phyloP scores from a whole-genome alignment of 163 green algal species.

The Dunaliella salina region DNA sequence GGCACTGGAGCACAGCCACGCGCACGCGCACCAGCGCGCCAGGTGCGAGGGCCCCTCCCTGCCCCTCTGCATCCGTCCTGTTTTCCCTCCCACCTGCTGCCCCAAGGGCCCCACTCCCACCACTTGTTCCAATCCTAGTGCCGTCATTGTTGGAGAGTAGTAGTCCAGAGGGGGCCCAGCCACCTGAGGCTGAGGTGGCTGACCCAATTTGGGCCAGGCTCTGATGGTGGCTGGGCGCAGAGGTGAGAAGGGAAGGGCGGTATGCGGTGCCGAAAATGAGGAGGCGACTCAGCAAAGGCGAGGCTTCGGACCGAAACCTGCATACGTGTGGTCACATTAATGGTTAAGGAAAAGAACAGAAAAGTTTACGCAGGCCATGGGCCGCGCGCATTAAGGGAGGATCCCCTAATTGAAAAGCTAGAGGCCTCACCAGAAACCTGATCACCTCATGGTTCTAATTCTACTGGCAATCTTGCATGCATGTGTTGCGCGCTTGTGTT shows the following conservation, averaged over 20 bases:
- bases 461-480: too few species aligned
- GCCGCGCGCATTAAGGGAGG: too few species aligned
- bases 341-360: too few species aligned
- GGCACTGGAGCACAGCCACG: conserved; percentile 17
- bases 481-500: too few species aligned
- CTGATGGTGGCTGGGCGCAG: background rate
- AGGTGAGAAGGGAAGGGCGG: conserved; percentile 2
- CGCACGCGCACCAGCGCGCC: conserved; percentile 31
- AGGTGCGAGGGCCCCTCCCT: conserved; percentile 20
- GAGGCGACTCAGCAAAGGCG: conserved; percentile 38
- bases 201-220: background rate
- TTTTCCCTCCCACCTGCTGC: background rate
- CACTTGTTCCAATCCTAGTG: background rate
- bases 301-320: conserved; percentile 36
- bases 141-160: background rate
- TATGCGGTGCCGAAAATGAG: conserved; percentile 22
- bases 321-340: conserved; percentile 4
- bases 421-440: too few species aligned
- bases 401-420: too few species aligned
- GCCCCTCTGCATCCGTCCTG: background rate
- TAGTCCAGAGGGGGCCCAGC: background rate
- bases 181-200: background rate
- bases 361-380: too few species aligned
- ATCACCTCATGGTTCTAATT: too few species aligned
- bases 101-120: background rate